Base-by-base conservation (phyloP, 495 filamentous ascomycete genomes). In the Neurospora terricola region DNA sequence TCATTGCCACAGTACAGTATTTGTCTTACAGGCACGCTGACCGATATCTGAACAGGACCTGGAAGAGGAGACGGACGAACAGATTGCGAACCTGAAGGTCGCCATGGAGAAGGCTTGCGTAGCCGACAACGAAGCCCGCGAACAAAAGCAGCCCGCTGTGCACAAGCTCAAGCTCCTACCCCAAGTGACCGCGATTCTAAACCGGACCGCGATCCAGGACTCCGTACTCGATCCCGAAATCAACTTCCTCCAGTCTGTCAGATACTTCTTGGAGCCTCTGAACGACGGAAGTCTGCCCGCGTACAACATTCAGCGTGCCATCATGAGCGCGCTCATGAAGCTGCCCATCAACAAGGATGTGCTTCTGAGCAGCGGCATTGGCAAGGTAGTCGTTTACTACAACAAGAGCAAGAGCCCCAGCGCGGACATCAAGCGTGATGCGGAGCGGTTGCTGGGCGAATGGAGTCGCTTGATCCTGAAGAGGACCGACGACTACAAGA, bases 401-500 rank as follows among this genome's bases (percentile, higher is more conserved):
- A 98, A 93, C 43, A 94, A 94, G 82, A 94, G 91, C 86, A 95
- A 93, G 85, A 90, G 91, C 62, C 91, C 93, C 8, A 91, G 97
- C 82, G 82, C 88, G 7, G 86, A 85, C 71, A 97, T 99, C 87
- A 98, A 98, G 86, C 92, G 94, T 69, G 90, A 91, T 79, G 96
- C 96, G 1, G 94, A 98, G 84, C 89, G 91, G 43, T 85, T 98
- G 38, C 83, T 98, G 38, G 92, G 91, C 30, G 96, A 98, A 80
- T 99, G 96, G 96, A 97, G 93, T 66, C 88, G 96, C 11, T 93
- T 95, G n/a, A 96, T 98, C 72, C 87, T 99, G 69, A 94, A 96
- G 81, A 90, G 93, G 70, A 96, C 90, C 73, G 93, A 97, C 75
- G 93, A 97, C 80, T 97, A 96, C 83, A 91, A 91, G 79, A 94